Conservation (phyloP, 2,329 filamentous ascomycete species). For the Pezicula carpinea region DNA sequence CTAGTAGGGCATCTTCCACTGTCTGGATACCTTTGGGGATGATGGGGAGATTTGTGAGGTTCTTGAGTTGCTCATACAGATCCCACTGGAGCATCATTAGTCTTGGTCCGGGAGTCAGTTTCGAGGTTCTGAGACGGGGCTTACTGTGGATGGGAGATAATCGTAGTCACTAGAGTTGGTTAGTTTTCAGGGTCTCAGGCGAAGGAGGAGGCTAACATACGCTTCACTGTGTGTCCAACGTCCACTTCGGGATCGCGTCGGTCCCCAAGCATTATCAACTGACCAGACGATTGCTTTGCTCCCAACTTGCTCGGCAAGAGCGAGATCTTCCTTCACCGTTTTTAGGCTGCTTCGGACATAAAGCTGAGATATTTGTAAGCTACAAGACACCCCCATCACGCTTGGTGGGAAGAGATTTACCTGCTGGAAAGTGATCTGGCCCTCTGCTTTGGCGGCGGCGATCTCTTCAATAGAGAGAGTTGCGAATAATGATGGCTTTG, state of each 20-base stretch:
- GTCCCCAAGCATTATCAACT: slow-evolving; percentile 2
- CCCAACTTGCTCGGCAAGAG: background rate
- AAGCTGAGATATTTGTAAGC: slow-evolving; percentile 9
- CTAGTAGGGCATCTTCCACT: slow-evolving; percentile 35
- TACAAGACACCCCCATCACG: background rate
- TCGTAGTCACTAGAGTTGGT: background rate
- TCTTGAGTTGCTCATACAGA: slow-evolving; percentile 31
- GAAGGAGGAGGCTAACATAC: background rate
- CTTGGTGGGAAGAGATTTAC: background rate
- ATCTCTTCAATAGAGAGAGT: slow-evolving; percentile 11
- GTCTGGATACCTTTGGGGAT: slow-evolving; percentile 24
- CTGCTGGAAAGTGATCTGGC: slow-evolving; percentile 19
- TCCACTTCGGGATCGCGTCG: background rate
- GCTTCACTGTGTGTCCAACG: slow-evolving; percentile 1
- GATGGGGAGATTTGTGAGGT: slow-evolving; percentile 33
- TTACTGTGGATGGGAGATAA: background rate
- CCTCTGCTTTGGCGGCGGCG: slow-evolving; percentile 5
- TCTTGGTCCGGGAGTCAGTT: no score
- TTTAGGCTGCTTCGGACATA: slow-evolving; percentile 4
- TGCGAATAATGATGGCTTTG: slow-evolving; percentile 7
- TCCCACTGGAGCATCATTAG: slow-evolving; percentile 23
- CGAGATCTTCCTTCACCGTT: background rate
- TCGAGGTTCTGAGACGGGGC: background rate
- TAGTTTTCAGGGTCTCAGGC: background rate
- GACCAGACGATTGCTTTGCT: slow-evolving; percentile 2